Conservation (phyloP, 1,139 yeast species). For the Candida anutae region DNA sequence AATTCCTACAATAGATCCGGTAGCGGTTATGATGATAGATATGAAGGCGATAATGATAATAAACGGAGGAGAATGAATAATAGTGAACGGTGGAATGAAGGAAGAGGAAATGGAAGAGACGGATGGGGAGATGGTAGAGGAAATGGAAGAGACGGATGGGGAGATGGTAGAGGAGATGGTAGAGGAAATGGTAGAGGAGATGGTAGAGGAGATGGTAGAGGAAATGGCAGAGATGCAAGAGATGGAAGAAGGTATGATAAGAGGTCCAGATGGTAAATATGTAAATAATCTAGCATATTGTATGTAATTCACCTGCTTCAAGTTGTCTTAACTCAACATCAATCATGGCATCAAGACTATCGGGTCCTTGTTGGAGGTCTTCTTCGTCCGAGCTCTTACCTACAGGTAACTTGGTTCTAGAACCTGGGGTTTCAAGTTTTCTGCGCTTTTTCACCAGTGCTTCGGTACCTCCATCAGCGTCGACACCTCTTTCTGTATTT, state of each 20-base stretch:
- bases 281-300: not conserved
- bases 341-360: conserved; percentile 21
- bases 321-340: conserved; percentile 22
- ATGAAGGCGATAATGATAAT: too few relatives aligned
- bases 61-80: too few relatives aligned
- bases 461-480: conserved; percentile 3
- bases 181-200: conserved; percentile 5
- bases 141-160: too few relatives aligned
- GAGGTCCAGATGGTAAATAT: conserved; percentile 20
- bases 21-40: too few relatives aligned
- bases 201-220: conserved; percentile 1
- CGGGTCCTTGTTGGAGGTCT: too few relatives aligned
- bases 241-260: conserved; percentile 25
- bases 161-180: conserved; percentile 5
- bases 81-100: too few relatives aligned
- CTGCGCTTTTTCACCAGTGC: not conserved
- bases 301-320: conserved; percentile 10
- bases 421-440: not conserved
- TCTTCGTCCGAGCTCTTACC: conserved; percentile 1
- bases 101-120: too few relatives aligned
- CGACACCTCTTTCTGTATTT: conserved; percentile 4
- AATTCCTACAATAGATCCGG: too few relatives aligned
- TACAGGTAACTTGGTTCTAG: not conserved
- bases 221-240: conserved; percentile 4
- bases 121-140: too few relatives aligned